Percentiles rank a stretch among this genome's conserved stretches.
Evolutionary conservation across 176 grass and related monocot genomes (phyloP).

Genomic region (Phoenix dactylifera): DNA sequence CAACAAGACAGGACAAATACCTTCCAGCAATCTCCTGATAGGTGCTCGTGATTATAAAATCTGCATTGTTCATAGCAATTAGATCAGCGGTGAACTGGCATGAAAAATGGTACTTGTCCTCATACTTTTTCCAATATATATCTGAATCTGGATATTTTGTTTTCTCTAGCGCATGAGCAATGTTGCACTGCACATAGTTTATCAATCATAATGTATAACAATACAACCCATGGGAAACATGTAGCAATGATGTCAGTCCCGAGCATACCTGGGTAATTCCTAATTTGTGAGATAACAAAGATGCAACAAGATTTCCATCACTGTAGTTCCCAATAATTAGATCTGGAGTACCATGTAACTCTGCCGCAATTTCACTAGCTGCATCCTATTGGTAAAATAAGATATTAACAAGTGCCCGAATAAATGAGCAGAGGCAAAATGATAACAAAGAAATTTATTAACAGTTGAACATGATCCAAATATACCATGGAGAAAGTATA

Average conservation of each 20-base stretch:
- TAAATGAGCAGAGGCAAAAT: too few species aligned
- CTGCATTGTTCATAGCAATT: slow-evolving; percentile 87
- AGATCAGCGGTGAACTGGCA: slow-evolving; percentile 99
- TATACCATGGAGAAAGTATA: too few species aligned
- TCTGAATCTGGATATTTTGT: slow-evolving; percentile 97
- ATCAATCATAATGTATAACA: slow-evolving; percentile 8
- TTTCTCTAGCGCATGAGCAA: slow-evolving; percentile 96
- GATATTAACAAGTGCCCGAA: not conserved
- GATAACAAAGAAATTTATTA: too few species aligned
- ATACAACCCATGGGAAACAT: slow-evolving; percentile 10
- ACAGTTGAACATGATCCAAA: too few species aligned
- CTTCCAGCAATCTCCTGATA: slow-evolving; percentile 99
- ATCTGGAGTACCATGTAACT: slow-evolving; percentile 78
- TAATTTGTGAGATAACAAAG: slow-evolving; percentile 76
- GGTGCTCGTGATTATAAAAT: slow-evolving; percentile 99
- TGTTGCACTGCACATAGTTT: slow-evolving; percentile 64
- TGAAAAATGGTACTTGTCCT: slow-evolving; percentile 88
- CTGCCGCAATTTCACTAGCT: slow-evolving; percentile 73
- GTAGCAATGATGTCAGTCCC: not conserved
- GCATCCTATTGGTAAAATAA: slow-evolving; percentile 53
- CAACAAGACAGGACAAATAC: slow-evolving; percentile 31
- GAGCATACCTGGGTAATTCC: slow-evolving; percentile 70
- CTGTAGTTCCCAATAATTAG: slow-evolving; percentile 98
- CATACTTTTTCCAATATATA: slow-evolving; percentile 85
- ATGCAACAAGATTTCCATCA: slow-evolving; percentile 95